Percentiles rank a stretch among this genome's conserved stretches.
These are phyloP conservation scores for Plicaturopsis crispa DNA, from an alignment of 768 basidiomycete species.

Conservation along the genomic window DNA sequence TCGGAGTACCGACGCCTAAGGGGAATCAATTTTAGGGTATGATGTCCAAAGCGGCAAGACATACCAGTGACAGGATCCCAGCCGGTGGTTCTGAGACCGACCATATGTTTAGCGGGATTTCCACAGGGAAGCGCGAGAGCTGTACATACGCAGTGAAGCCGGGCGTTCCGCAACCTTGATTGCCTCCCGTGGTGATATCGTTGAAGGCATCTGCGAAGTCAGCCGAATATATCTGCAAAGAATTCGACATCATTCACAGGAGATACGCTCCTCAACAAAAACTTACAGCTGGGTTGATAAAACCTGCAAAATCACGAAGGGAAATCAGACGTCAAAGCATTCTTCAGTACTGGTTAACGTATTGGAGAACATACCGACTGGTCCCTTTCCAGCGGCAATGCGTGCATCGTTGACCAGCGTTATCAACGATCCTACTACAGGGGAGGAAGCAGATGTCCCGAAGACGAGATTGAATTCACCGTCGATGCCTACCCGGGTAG, in stretches of 20 bases:
- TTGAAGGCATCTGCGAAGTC: constrained; percentile 27
- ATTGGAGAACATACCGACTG: constrained; percentile 44
- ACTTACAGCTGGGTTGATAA: too few species aligned
- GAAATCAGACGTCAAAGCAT: too few species aligned
- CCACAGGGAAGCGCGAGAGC: too few species aligned
- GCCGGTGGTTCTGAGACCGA: constrained; percentile 21
- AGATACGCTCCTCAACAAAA: constrained; percentile 12
- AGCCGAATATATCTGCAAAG: constrained; percentile 26
- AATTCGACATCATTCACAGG: constrained; percentile 16
- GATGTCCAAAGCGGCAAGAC: constrained; percentile 1
- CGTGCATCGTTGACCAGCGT: constrained; percentile 48
- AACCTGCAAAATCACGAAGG: constrained; percentile 5
- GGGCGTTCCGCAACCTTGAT: constrained; percentile 20
- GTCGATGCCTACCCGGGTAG: too few species aligned
- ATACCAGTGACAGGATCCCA: constrained; percentile 36
- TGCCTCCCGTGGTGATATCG: constrained; percentile 32
- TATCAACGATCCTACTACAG: constrained; percentile 41
- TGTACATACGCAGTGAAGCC: constrained; percentile 27
- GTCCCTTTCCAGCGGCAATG: constrained; percentile 28
- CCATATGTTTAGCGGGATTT: too few species aligned
- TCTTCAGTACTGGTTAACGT: constrained; percentile 3
- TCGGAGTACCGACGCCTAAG: constrained; percentile 30
- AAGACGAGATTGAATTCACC: constrained; percentile 32
- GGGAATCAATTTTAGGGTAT: background rate
- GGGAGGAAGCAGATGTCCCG: constrained; percentile 44